Percentiles rank a stretch among this genome's conserved stretches.
Evolutionary conservation across 1,139 yeast species (phyloP).

Genomic region (Candida anutae): DNA sequence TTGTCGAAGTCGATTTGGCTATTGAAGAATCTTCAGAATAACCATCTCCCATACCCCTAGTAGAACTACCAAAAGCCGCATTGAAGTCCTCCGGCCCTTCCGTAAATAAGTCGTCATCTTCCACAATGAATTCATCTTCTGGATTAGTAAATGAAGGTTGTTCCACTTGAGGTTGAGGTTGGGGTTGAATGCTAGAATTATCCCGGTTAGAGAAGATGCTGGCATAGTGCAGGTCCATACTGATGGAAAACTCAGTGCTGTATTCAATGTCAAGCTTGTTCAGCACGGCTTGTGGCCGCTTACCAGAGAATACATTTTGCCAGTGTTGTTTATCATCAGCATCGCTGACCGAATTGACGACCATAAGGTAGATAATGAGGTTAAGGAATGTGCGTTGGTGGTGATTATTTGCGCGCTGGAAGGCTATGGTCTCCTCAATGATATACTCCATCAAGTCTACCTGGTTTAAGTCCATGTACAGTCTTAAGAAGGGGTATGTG

Average conservation of each 20-base stretch:
- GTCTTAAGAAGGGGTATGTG: neutral
- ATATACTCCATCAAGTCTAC: constrained; percentile 9
- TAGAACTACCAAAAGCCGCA: too few species aligned
- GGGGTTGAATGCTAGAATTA: too few species aligned
- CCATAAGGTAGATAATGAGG: constrained; percentile 16
- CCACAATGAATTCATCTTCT: constrained; percentile 7
- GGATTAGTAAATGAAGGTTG: constrained; percentile 1
- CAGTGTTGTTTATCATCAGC: constrained; percentile 17
- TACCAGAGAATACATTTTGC: too few species aligned
- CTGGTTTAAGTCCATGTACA: constrained; percentile 3
- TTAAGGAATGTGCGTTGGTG: constrained; percentile 21
- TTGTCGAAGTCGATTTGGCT: neutral
- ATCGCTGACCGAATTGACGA: constrained; percentile 12
- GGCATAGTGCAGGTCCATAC: constrained; percentile 9
- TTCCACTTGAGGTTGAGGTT: too few species aligned
- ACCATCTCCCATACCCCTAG: too few species aligned
- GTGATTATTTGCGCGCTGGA: constrained; percentile 19
- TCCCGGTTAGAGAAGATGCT: constrained; percentile 8
- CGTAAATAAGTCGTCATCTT: constrained; percentile 9
- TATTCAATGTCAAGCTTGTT: neutral
- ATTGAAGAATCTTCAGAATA: too few species aligned
- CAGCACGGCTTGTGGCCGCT: too few species aligned
- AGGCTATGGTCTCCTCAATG: constrained; percentile 13
- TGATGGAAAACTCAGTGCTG: neutral
- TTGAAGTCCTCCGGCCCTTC: constrained; percentile 3